These are phyloP conservation scores for Penicillium alfredii DNA, from an alignment of 495 filamentous ascomycete species.

Conservation along the genomic window DNA sequence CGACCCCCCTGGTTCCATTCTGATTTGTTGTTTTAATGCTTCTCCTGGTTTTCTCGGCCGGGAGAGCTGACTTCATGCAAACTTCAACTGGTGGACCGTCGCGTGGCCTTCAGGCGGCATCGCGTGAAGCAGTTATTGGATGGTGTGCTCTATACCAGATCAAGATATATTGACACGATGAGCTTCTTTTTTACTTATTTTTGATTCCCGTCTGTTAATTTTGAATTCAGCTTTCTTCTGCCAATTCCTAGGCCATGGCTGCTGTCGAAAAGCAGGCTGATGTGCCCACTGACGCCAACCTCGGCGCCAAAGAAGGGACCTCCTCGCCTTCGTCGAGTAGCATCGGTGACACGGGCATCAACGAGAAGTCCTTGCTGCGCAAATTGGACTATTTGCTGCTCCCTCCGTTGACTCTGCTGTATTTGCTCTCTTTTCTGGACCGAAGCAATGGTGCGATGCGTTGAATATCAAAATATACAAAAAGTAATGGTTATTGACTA, in stretches of 20 bases:
- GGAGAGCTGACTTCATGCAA: not conserved
- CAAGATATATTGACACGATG: not conserved
- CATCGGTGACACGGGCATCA: constrained; percentile 30
- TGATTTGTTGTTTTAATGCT: no score
- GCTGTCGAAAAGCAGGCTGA: not conserved
- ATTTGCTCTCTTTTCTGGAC: constrained; percentile 69
- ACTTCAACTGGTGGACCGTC: not conserved
- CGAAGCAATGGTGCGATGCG: constrained; percentile 66
- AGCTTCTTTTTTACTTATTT: not conserved
- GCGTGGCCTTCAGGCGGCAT: not conserved
- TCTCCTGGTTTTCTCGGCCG: not conserved
- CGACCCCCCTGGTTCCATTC: no score
- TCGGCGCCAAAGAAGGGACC: not conserved
- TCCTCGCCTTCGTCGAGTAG: constrained; percentile 14
- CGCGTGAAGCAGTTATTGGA: constrained; percentile 1
- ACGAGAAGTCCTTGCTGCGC: constrained; percentile 57
- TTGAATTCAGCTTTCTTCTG: no score
- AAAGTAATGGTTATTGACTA: not conserved
- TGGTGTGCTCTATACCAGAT: constrained; percentile 1
- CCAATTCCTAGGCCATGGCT: constrained; percentile 1
- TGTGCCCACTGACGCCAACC: not conserved
- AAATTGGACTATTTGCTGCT: constrained; percentile 61
- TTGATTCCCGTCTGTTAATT: no score
- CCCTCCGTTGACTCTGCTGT: constrained; percentile 62
- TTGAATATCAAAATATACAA: not conserved